These are phyloP conservation scores for Starmera pachycereana DNA, from an alignment of 805 yeast species.

Conservation along the genomic window DNA sequence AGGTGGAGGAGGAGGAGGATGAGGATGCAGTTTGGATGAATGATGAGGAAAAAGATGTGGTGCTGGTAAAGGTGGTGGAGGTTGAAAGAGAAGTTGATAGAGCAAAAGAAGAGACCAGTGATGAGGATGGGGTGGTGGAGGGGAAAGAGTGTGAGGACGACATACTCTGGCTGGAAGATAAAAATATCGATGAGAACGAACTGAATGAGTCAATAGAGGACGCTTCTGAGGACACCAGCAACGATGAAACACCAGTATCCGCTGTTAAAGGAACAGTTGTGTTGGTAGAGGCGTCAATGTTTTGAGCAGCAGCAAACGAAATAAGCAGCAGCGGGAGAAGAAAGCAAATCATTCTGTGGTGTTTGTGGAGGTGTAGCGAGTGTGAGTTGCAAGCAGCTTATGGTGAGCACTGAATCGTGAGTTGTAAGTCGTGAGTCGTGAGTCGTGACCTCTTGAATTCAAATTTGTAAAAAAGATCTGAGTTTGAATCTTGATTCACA, in stretches of 20 bases:
- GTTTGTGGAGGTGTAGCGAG: too few species aligned
- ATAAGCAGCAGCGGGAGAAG: neutral
- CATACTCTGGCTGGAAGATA: conserved; percentile 5
- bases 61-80: conserved; percentile 1
- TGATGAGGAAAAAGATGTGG: conserved; percentile 4
- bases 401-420: too few species aligned
- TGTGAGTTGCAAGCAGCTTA: too few species aligned
- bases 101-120: conserved; percentile 6
- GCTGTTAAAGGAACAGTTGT: conserved; percentile 1
- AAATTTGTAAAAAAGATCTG: too few species aligned
- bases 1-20: conserved; percentile 3
- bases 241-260: conserved; percentile 1
- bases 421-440: too few species aligned
- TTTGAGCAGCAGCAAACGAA: conserved; percentile 1
- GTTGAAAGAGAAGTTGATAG: conserved; percentile 6
- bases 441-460: too few species aligned
- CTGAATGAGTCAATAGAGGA: conserved; percentile 2
- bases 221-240: conserved; percentile 1
- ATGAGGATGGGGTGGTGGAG: conserved; percentile 4
- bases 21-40: conserved; percentile 6
- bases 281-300: neutral
- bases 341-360: too few species aligned
- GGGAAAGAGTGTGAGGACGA: conserved; percentile 2
- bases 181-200: conserved; percentile 1
- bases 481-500: too few species aligned